Conservation (phyloP, 2,329 filamentous ascomycete genomes). For the Aspergillus proliferans region DNA sequence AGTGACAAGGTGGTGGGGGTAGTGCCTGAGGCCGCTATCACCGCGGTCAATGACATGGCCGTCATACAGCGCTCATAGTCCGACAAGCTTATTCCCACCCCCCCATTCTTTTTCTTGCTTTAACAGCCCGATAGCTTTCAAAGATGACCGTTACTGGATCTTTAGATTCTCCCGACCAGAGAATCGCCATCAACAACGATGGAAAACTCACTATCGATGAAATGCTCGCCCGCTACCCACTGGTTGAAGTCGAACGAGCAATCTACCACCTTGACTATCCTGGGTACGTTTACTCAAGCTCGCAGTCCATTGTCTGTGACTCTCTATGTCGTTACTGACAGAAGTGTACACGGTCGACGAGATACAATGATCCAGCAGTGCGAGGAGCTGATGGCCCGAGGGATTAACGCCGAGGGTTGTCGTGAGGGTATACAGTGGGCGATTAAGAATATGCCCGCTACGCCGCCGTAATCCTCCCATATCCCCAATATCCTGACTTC, state of each 20-base stretch:
- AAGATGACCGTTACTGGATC: background rate
- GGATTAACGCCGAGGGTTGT: background rate
- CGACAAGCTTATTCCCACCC: background rate
- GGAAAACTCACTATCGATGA: background rate
- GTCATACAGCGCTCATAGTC: background rate
- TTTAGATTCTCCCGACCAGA: background rate
- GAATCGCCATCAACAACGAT: background rate
- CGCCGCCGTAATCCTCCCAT: background rate
- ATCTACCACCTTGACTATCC: background rate
- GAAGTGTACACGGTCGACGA: background rate
- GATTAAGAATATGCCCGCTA: background rate
- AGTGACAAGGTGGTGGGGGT: too few relatives aligned
- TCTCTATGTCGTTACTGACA: background rate
- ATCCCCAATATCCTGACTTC: background rate
- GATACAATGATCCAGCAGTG: background rate
- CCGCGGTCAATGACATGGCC: background rate
- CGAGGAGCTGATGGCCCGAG: background rate
- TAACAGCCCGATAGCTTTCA: background rate
- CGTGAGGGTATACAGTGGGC: background rate
- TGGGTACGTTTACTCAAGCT: background rate
- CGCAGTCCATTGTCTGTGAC: background rate
- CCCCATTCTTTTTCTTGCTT: background rate
- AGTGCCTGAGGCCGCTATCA: background rate
- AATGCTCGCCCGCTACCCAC: background rate
- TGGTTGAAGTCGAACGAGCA: background rate